phyloP scores from a whole-genome alignment of 176 grass and related monocot genomes.

The Cenchrus americanus region DNA sequence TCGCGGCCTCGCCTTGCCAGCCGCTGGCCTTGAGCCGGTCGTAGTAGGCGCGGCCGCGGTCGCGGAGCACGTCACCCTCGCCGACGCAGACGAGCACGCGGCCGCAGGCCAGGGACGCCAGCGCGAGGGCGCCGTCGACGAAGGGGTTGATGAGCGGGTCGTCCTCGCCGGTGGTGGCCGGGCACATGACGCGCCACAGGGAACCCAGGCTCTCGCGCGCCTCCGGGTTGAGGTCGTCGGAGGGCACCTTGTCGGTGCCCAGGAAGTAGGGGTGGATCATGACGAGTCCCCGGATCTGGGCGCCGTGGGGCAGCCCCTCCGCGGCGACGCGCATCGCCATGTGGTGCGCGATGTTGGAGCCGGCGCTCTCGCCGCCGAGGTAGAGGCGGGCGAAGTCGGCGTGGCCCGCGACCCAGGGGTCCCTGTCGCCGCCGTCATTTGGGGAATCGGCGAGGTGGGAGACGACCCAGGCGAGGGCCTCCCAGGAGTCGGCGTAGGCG shows the following conservation, averaged over 20 bases:
- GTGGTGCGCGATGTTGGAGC: conserved; percentile 84
- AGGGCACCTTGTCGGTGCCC: conserved; percentile 53
- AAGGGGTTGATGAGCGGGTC: conserved; percentile 64
- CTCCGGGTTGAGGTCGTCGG: conserved; percentile 44
- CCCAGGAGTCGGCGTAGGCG: conserved; percentile 57
- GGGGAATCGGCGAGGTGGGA: conserved; percentile 26
- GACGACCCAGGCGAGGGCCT: conserved; percentile 69
- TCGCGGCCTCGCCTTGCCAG: conserved; percentile 49
- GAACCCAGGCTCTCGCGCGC: conserved; percentile 44
- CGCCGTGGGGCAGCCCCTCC: conserved; percentile 43
- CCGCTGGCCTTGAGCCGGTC: conserved; percentile 50
- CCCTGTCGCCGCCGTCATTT: background rate
- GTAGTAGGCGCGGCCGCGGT: conserved; percentile 59
- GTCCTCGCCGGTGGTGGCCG: conserved; percentile 53
- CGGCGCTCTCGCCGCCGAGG: conserved; percentile 81
- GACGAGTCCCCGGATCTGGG: conserved; percentile 56
- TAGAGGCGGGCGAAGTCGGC: conserved; percentile 71
- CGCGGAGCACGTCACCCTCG: conserved; percentile 59
- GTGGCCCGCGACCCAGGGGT: conserved; percentile 48
- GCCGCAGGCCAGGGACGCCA: conserved; percentile 40
- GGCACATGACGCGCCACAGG: conserved; percentile 67
- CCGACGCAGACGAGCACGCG: conserved; percentile 58
- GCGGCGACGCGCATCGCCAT: conserved; percentile 54
- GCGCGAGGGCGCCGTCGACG: conserved; percentile 37
- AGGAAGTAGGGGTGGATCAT: conserved; percentile 88